Evolutionary conservation across 2,329 filamentous ascomycete genomes (phyloP), one percentile per base, ranked within the genome.

Genomic region (Diaporthe aspalathi): DNA sequence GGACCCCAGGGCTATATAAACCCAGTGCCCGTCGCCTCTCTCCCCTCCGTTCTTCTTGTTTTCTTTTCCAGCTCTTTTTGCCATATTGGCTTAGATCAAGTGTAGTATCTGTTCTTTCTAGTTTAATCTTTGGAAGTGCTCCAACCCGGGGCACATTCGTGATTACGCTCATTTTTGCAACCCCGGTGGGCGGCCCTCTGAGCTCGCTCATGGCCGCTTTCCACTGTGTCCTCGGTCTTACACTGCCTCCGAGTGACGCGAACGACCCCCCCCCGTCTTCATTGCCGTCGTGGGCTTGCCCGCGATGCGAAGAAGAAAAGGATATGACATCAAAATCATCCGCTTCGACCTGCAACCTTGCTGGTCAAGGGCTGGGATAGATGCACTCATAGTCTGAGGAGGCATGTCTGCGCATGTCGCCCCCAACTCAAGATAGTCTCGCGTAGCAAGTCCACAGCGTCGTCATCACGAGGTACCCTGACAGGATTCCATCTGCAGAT

Each of bases 71-170:
- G 84, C 84, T 85, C 83, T 85, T 84, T 86, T 86, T 85, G 84
- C 82, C 82, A 81, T 87, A 87, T 87, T 89, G 87, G 90, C 90
- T 93, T 93, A 94, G 92, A 94, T 94, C 92, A 94, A 93, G 91
- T 94, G 91, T 94, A 94, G 92, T 94, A 94, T 93, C 92, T 94
- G 92, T 94, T 95, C 92, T 94, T 94, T 93, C 94, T 91, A 95
- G 93, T 94, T 94, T 95, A 94, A 94, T 94, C 91, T 92, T 92
- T 95, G 92, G 92, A 93, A 94, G 88, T 87, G 86, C 86, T 87
- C 90, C 89, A 35, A n/a, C n/a, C 93, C 85, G 87, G 90, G 86
- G 85, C 85, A 86, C 86, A 89, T 88, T 88, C 86, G 86, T 90
- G 91, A 93, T 95, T 94, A 93, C 89, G 90, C 91, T 87, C 88